A percentile compares a stretch with the other conserved stretches of the same genome.
phyloP scores from a whole-genome alignment of 2,329 filamentous ascomycete genomes.

The Calonectria henricotiae region DNA sequence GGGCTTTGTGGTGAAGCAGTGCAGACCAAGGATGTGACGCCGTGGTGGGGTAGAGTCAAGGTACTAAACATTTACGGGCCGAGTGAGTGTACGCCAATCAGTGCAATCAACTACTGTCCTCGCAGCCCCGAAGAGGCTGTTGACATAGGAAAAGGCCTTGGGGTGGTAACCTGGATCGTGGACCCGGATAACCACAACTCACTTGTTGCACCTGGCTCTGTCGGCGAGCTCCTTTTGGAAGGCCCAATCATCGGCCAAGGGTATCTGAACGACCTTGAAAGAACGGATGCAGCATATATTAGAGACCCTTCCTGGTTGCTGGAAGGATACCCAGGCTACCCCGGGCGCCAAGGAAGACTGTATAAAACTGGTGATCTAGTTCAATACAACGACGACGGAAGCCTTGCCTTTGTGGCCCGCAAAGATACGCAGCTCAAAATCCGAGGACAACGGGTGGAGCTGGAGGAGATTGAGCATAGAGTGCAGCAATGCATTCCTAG shows the following conservation, averaged over 20 bases:
- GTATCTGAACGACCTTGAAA: conserved; percentile 61
- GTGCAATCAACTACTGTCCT: conserved; percentile 7
- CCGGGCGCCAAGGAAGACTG: conserved; percentile 43
- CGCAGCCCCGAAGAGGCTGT: background rate
- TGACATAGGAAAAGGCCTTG: conserved; percentile 24
- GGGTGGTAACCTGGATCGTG: conserved; percentile 46
- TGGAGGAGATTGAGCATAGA: conserved; percentile 30
- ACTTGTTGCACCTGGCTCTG: conserved; percentile 48
- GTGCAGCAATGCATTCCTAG: conserved; percentile 1
- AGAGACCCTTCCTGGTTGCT: conserved; percentile 60
- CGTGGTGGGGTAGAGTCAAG: conserved; percentile 12
- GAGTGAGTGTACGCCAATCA: conserved; percentile 27
- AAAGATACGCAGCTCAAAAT: conserved; percentile 38
- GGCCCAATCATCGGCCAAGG: conserved; percentile 66
- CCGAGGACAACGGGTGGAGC: conserved; percentile 38
- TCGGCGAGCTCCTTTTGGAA: conserved; percentile 65
- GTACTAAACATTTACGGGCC: conserved; percentile 35
- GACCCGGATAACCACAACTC: conserved; percentile 44
- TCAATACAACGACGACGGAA: conserved; percentile 60
- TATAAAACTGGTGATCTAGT: conserved; percentile 68
- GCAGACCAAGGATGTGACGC: background rate
- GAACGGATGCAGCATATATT: conserved; percentile 54
- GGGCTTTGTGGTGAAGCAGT: conserved; percentile 36
- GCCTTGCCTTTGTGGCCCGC: conserved; percentile 56
- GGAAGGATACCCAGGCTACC: background rate